Conservation (phyloP, 495 filamentous ascomycete genomes). For the Lasiosphaeria ovina region DNA sequence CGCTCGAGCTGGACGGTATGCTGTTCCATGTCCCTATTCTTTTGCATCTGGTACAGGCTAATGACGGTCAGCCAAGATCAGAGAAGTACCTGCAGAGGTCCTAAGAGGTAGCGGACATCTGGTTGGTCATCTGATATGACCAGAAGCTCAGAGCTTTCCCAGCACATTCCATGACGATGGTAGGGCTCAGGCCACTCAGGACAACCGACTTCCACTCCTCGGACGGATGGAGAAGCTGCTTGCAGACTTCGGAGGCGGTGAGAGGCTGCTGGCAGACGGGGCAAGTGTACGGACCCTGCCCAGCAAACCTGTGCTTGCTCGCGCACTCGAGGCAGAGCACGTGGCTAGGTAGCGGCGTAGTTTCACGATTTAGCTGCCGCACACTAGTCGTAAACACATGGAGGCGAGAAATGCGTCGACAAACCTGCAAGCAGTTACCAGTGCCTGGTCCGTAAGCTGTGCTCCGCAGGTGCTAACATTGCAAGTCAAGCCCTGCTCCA, state of each 20-base stretch:
- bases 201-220: slow-evolving; percentile 95
- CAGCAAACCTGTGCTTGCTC: slow-evolving; percentile 62
- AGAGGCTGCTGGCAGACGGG: slow-evolving; percentile 79
- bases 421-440: slow-evolving; percentile 91
- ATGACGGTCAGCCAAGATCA: slow-evolving; percentile 10
- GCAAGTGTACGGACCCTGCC: slow-evolving; percentile 57
- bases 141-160: slow-evolving; percentile 82
- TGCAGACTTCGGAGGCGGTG: slow-evolving; percentile 67
- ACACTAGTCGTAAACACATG: background rate
- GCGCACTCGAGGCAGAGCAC: slow-evolving; percentile 83
- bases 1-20: slow-evolving; percentile 47
- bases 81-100: background rate
- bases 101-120: slow-evolving; percentile 60
- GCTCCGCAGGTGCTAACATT: slow-evolving; percentile 77
- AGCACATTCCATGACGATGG: slow-evolving; percentile 86
- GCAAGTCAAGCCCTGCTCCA: slow-evolving; percentile 76
- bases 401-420: slow-evolving; percentile 2
- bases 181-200: slow-evolving; percentile 79
- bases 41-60: slow-evolving; percentile 67
- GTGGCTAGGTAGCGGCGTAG: slow-evolving; percentile 55
- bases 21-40: slow-evolving; percentile 15
- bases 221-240: slow-evolving; percentile 69
- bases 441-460: slow-evolving; percentile 70
- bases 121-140: slow-evolving; percentile 87
- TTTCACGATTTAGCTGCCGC: background rate